A percentile compares a stretch with the other conserved stretches of the same genome.
Evolutionary conservation across 1,139 yeast genomes (phyloP).

Genomic region (Arxiozyma telluris): DNA sequence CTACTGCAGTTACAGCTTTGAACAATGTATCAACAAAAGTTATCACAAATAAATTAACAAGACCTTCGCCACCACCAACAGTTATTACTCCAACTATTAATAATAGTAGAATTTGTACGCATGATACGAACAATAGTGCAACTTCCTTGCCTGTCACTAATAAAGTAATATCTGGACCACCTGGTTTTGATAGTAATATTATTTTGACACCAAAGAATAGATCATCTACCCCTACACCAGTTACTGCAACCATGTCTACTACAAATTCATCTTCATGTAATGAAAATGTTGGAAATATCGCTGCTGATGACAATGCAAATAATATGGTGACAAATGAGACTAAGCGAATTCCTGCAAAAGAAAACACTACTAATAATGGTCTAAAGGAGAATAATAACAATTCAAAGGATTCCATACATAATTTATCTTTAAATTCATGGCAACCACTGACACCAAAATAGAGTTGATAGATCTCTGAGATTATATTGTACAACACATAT

Average conservation of each 20-base stretch:
- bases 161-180: slow-evolving; percentile 28
- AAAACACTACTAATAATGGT: slow-evolving; percentile 7
- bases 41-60: not conserved
- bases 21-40: not conserved
- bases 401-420: slow-evolving; percentile 8
- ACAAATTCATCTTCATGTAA: not conserved
- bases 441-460: slow-evolving; percentile 47
- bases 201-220: slow-evolving; percentile 23
- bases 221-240: not conserved
- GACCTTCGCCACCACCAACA: not conserved
- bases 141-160: not conserved
- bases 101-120: not conserved
- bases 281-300: not conserved
- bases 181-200: slow-evolving; percentile 22
- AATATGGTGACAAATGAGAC: not conserved
- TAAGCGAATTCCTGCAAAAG: not conserved
- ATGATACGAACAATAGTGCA: not conserved
- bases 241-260: not conserved
- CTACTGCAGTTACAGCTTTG: not conserved
- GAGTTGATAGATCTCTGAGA: not conserved
- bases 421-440: slow-evolving; percentile 43
- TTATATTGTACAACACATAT: not conserved
- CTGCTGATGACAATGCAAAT: not conserved
- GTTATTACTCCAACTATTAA: not conserved
- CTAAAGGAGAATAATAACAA: not conserved